phyloP scores from a whole-genome alignment of 345 rosid genomes.

The Lepidium aucheri region DNA sequence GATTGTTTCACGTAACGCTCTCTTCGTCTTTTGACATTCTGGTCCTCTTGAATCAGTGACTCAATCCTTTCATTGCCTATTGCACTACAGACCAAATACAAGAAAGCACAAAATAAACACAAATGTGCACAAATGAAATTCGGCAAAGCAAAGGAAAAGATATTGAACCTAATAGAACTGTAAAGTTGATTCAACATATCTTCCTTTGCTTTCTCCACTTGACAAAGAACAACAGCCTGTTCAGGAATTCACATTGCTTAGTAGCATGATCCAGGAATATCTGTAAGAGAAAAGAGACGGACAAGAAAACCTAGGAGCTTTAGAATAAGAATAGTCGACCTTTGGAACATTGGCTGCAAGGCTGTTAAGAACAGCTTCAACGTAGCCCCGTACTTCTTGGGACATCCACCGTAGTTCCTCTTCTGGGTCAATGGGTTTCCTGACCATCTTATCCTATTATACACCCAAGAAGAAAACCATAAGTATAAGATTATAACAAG shows the following conservation, averaged over 20 bases:
- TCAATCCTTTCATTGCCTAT: slow-evolving; percentile 73
- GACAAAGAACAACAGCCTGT: slow-evolving; percentile 99
- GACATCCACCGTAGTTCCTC: slow-evolving; percentile 99
- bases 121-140: neutral
- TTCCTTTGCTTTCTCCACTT: slow-evolving; percentile 98
- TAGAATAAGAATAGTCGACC: slow-evolving; percentile 33
- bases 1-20: slow-evolving; percentile 86
- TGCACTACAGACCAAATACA: slow-evolving; percentile 40
- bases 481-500: neutral
- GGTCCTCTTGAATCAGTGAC: slow-evolving; percentile 87
- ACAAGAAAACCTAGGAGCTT: neutral
- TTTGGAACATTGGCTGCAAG: slow-evolving; percentile 98
- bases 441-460: slow-evolving; percentile 77
- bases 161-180: slow-evolving; percentile 73
- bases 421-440: slow-evolving; percentile 95
- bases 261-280: neutral
- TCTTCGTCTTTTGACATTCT: slow-evolving; percentile 68
- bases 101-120: slow-evolving; percentile 3
- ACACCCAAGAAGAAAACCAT: neutral
- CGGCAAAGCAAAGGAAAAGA: neutral
- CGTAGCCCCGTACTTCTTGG: slow-evolving; percentile 98
- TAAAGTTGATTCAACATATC: slow-evolving; percentile 96
- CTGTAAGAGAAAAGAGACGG: neutral
- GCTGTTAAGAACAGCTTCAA: slow-evolving; percentile 99
- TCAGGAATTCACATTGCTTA: slow-evolving; percentile 18